Conservation (phyloP, 2,329 filamentous ascomycete species). For the Microsporum audouinii region DNA sequence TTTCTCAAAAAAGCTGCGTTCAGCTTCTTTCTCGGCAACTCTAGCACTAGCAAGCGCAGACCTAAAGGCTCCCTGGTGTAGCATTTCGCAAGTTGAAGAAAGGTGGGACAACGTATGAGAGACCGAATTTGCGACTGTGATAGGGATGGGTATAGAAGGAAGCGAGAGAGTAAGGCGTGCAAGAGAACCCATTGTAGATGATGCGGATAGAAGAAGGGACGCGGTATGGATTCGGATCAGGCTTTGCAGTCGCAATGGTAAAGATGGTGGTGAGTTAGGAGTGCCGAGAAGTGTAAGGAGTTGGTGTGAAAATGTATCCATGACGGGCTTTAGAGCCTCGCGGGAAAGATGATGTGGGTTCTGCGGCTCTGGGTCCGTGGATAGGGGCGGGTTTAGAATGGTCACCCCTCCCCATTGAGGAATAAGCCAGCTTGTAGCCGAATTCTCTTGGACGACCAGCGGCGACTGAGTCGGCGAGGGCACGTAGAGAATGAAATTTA, state of each 20-base stretch:
- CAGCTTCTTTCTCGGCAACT: constrained; percentile 76
- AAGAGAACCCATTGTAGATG: constrained; percentile 84
- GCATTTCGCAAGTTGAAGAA: constrained; percentile 59
- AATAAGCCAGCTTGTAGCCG: constrained; percentile 73
- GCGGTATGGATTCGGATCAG: constrained; percentile 76
- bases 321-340: constrained; percentile 60
- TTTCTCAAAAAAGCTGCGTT: constrained; percentile 94
- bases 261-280: constrained; percentile 62
- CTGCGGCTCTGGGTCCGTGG: constrained; percentile 14
- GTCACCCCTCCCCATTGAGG: constrained; percentile 85
- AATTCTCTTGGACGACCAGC: constrained; percentile 47
- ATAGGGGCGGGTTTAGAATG: constrained; percentile 48
- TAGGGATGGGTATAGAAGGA: constrained; percentile 81
- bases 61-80: constrained; percentile 51
- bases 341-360: constrained; percentile 45
- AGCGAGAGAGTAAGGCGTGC: constrained; percentile 74
- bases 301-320: constrained; percentile 85
- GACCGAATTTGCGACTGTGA: constrained; percentile 74
- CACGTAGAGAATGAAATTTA: constrained; percentile 91
- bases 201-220: constrained; percentile 75
- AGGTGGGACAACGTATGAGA: constrained; percentile 68
- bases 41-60: constrained; percentile 66
- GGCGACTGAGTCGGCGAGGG: constrained; percentile 57
- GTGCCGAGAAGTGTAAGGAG: constrained; percentile 78
- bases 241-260: constrained; percentile 74